phyloP scores from a whole-genome alignment of 2,329 filamentous ascomycete genomes.

The Fusarium keratoplasticum region DNA sequence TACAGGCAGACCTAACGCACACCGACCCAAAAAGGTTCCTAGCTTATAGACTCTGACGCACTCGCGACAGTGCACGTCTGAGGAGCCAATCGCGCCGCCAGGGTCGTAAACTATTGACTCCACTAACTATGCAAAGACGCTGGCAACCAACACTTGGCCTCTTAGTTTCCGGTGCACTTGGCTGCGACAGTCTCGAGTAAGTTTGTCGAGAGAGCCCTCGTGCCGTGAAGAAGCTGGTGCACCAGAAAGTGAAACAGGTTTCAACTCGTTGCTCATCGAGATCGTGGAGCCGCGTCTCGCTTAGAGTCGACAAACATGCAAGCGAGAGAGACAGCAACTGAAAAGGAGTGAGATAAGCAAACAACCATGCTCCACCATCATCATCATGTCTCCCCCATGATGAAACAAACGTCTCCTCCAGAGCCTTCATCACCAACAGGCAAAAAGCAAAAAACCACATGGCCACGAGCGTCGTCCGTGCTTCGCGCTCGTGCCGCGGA shows the following conservation, averaged over 20 bases:
- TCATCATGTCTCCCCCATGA: slow-evolving; percentile 15
- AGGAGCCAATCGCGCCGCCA: slow-evolving; percentile 23
- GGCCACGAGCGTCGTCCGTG: slow-evolving; percentile 18
- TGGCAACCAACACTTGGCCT: background rate
- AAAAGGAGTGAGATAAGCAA: slow-evolving; percentile 4
- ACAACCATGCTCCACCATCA: slow-evolving; percentile 22
- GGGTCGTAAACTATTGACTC: slow-evolving; percentile 7
- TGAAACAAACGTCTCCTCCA: slow-evolving; percentile 34
- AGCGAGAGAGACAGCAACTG: slow-evolving; percentile 15
- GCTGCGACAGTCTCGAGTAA: background rate
- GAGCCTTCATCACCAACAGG: background rate
- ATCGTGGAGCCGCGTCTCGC: slow-evolving; percentile 15
- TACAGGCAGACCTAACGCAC: slow-evolving; percentile 7
- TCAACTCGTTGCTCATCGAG: slow-evolving; percentile 18
- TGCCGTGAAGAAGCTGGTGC: background rate
- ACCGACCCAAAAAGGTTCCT: slow-evolving; percentile 3
- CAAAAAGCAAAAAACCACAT: slow-evolving; percentile 24
- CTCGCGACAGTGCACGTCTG: slow-evolving; percentile 13
- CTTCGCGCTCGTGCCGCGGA: slow-evolving; percentile 27
- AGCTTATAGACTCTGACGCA: slow-evolving; percentile 25
- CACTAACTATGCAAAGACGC: background rate
- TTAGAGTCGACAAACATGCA: slow-evolving; percentile 8
- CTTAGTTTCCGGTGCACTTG: background rate
- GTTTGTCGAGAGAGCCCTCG: background rate
- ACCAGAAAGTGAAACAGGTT: slow-evolving; percentile 13